Evolutionary conservation across 331 rosid species (phyloP), one percentile per base, ranked within the genome.

Genomic region (Malus hybrid): DNA sequence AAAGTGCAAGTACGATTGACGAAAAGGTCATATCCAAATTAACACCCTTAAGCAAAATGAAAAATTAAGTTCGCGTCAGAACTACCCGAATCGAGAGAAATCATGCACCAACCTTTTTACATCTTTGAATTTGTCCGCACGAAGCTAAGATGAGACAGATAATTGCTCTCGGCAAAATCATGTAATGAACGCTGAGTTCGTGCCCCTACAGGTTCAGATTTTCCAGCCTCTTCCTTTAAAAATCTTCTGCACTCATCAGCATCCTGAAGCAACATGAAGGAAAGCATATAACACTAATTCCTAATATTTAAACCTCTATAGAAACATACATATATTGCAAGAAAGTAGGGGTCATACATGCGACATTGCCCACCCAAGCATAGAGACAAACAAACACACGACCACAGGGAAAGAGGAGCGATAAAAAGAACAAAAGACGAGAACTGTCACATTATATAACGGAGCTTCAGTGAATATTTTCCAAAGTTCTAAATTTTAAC

Each of bases 161-260:
- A 94, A 82, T 81, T 84, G 73, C 80, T 94, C 80, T 90, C 97
- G 10, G 96, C 97, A 89, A 94, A 88, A 82, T 94, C 93, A 84
- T 92, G 97, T 77, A 94, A 76, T 22, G 99, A 88, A 33, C 90
- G 94, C 68, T 56, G 84, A 63, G 86, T 83, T 79, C 97, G 89
- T 46, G 90, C 86, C 66, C 86, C 93, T 70, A 83, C 89, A 58
- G 70, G 79, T 28, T 90, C 91, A 48, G 82, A 82, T 75, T 83
- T 84, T 55, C 74, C 78, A 63, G 50, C 72, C 75, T 88, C 91
- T 84, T 87, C 85, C 78, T 71, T 82, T 22, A 83, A 75, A 18
- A 87, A 67, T 71, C 85, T 80, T 84, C 88, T 89, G 77, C 87
- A 78, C 75, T 82, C 86, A 63, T 89, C 91, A 28, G 86, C 82